Evolutionary conservation across 306 rosid genomes (phyloP), one percentile per base, ranked within the genome.

Genomic region (Carpinus fangiana): DNA sequence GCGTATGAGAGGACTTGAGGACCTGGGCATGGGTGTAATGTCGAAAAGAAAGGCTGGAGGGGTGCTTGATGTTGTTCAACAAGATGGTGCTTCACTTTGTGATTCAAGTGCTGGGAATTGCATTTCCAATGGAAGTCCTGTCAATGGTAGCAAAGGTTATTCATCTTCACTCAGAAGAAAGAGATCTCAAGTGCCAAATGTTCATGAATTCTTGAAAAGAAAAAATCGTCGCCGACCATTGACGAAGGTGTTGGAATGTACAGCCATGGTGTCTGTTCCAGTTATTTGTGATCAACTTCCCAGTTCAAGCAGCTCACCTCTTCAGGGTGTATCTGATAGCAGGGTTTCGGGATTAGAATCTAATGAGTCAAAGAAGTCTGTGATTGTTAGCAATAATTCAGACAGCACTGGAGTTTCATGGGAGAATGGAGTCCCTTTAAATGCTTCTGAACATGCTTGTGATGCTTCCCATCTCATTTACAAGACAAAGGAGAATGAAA

Each of bases 1-100:
- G 87, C 88, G 93, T 69, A 93, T 95, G 98, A 93, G 91, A 85
- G 99, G 98, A 79, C 98, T 95, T 77, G 90, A 87, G 82, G 99
- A 93, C 82, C 82, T 95, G 36, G 98, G 98, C 45, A 20, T 87
- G 83, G 90, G 93, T 82, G 86, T 89, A 53, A 82, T 73, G 62
- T 84, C 92, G 16, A 95, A 90, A 83, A 78, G 84, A 73, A 87
- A 90, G 84, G 73, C 78, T 41, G 83, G 87, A 51, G 90, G 83
- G 75, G 72, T 85, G 57, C 80, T 80, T 60, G 98, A 90, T 74
- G 79, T 79, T 17, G 90, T 86, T 87, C 90, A 80, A 76, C 88
- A 87, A 57, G 93, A 80, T n/a, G 75, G 77, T 84, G 89, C 96
- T 81, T 84, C 89, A 34, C 81, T 84, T 64, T 73, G 86, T 83